Evolutionary conservation across 2,329 filamentous ascomycete species (phyloP).

Genomic region (Hypomyces rosellus): DNA sequence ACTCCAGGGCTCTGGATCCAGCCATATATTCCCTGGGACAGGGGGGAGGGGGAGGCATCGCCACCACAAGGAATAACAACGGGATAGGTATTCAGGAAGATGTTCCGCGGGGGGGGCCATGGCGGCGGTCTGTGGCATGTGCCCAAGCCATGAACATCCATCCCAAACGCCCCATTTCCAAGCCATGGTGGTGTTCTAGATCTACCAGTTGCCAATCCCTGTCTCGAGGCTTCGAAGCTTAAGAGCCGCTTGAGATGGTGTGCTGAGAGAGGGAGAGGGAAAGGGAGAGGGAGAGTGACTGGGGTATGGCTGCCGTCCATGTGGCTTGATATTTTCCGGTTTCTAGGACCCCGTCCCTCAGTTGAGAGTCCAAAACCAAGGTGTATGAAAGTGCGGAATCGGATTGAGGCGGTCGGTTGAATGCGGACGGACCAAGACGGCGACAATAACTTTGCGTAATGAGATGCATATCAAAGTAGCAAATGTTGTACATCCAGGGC

Average conservation of each 20-base stretch:
- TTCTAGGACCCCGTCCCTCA: neutral
- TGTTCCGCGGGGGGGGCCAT: neutral
- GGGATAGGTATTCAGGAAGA: neutral
- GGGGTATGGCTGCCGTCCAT: no score
- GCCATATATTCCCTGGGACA: neutral
- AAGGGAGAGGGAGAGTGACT: no score
- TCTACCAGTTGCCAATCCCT: no score
- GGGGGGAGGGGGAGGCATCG: neutral
- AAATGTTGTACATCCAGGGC: no score
- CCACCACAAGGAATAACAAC: neutral
- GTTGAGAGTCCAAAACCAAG: neutral
- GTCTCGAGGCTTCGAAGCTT: no score
- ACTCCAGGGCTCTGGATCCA: neutral
- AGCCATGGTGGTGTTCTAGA: no score
- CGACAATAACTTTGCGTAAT: neutral
- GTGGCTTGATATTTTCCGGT: neutral
- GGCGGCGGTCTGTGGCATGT: constrained; percentile 1
- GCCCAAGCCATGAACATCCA: neutral
- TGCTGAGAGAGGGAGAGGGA: no score
- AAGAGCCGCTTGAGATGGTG: no score
- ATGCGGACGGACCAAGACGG: neutral
- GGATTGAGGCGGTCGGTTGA: neutral
- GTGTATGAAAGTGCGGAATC: constrained; percentile 3
- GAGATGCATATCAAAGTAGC: no score
- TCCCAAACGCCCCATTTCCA: no score